Conservation (phyloP, 129 eudicot genomes). For the Lonicera japonica region DNA sequence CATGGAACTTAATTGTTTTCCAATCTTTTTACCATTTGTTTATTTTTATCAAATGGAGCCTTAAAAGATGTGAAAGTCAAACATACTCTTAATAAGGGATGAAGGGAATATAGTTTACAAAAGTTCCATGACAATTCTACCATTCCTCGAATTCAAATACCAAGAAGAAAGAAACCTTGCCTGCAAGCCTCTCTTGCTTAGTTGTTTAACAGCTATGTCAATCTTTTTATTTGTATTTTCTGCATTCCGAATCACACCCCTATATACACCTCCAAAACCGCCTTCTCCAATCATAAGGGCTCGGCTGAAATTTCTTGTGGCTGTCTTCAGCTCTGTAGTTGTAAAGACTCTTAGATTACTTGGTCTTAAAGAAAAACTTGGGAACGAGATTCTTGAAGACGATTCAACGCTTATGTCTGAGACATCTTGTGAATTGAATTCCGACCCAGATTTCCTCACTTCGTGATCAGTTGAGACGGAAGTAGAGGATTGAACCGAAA, state of each 20-base stretch:
- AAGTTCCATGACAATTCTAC: too few species aligned
- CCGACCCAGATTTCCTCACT: constrained; percentile 47
- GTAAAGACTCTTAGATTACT: constrained; percentile 59
- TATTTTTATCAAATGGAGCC: too few species aligned
- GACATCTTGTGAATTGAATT: constrained; percentile 44
- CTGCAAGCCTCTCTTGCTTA: constrained; percentile 81
- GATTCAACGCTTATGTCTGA: constrained; percentile 58
- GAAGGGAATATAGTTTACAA: too few species aligned
- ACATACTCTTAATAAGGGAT: too few species aligned
- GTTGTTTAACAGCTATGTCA: constrained; percentile 76
- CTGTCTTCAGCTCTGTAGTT: constrained; percentile 50
- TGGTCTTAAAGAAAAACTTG: constrained; percentile 58
- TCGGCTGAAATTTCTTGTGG: constrained; percentile 70
- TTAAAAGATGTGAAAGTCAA: too few species aligned
- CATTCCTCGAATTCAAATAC: too few species aligned
- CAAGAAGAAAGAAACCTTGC: constrained; percentile 25
- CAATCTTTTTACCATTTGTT: too few species aligned
- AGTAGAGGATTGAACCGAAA: constrained; percentile 33
- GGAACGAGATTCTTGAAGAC: constrained; percentile 50
- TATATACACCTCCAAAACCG: constrained; percentile 77
- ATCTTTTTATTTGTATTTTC: constrained; percentile 46
- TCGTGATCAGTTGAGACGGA: constrained; percentile 43
- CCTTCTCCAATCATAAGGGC: constrained; percentile 89
- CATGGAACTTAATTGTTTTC: too few species aligned
- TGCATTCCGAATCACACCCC: constrained; percentile 39